Percentiles rank a stretch among this genome's conserved stretches.
Evolutionary conservation across 1,284 basidiomycete species (phyloP).

Genomic region (Rugosomyces carneus): DNA sequence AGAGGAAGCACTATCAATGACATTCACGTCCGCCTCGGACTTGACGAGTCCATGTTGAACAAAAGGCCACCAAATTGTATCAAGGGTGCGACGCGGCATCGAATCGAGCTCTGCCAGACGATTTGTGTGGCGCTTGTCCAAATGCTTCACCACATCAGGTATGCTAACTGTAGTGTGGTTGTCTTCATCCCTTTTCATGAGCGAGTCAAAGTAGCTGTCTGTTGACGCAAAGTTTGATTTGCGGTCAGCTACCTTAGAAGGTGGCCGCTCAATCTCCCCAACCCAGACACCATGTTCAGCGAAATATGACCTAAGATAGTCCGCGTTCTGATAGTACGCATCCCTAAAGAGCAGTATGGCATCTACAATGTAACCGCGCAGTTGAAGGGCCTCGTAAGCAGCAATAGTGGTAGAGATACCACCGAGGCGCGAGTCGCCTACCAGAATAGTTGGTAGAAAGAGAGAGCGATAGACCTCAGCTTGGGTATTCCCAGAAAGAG

Average conservation of each 20-base stretch:
- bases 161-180: conserved; percentile 22
- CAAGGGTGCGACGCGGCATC: conserved; percentile 74
- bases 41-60: conserved; percentile 83
- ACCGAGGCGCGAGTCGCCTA: conserved; percentile 87
- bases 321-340: conserved; percentile 80
- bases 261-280: conserved; percentile 54
- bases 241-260: conserved; percentile 36
- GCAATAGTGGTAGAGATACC: conserved; percentile 95
- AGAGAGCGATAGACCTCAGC: conserved; percentile 79
- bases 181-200: conserved; percentile 30
- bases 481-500: conserved; percentile 83
- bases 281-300: conserved; percentile 63
- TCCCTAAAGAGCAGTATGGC: conserved; percentile 87
- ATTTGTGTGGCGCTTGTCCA: conserved; percentile 59
- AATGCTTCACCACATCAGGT: conserved; percentile 43
- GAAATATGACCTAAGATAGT: conserved; percentile 81
- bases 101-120: conserved; percentile 68
- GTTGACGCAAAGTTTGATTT: conserved; percentile 52
- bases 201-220: conserved; percentile 62
- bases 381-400: conserved; percentile 83
- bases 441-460: conserved; percentile 81
- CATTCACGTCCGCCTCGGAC: conserved; percentile 69
- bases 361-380: conserved; percentile 90
- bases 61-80: conserved; percentile 96
- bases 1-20: conserved; percentile 87